Conservation (phyloP, 345 rosid species). For the Moricandia moricandioides region DNA sequence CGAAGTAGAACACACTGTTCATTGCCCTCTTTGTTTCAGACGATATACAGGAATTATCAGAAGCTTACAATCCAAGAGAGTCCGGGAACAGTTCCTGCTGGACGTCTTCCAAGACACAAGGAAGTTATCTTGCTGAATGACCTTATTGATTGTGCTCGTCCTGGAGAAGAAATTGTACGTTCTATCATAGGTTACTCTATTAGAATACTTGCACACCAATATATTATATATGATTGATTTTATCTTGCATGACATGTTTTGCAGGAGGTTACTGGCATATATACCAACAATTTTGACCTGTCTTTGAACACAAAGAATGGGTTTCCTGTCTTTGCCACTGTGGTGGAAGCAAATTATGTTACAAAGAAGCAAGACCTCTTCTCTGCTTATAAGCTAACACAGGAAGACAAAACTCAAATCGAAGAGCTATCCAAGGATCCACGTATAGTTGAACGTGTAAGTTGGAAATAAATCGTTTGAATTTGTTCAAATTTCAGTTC, state of each 20-base stretch:
- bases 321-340: slow-evolving; percentile 96
- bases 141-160: slow-evolving; percentile 94
- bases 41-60: slow-evolving; percentile 96
- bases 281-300: slow-evolving; percentile 89
- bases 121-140: slow-evolving; percentile 94
- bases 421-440: slow-evolving; percentile 90
- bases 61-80: slow-evolving; percentile 97
- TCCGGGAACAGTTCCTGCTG: slow-evolving; percentile 99
- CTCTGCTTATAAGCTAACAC: slow-evolving; percentile 94
- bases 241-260: slow-evolving; percentile 2
- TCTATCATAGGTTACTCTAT: not conserved
- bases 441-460: slow-evolving; percentile 84
- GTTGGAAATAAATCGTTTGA: slow-evolving; percentile 21
- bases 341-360: slow-evolving; percentile 87
- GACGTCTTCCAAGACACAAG: slow-evolving; percentile 97
- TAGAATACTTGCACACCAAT: not conserved
- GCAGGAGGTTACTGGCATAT: slow-evolving; percentile 94
- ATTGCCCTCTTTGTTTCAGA: slow-evolving; percentile 48
- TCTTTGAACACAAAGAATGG: slow-evolving; percentile 97
- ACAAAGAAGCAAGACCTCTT: slow-evolving; percentile 95
- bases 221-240: not conserved
- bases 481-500: not conserved
- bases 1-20: not conserved
- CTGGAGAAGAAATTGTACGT: slow-evolving; percentile 92
- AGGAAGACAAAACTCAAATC: slow-evolving; percentile 89